phyloP scores from a whole-genome alignment of 2,329 filamentous ascomycete genomes.

The Nigrospora osmanthi region DNA sequence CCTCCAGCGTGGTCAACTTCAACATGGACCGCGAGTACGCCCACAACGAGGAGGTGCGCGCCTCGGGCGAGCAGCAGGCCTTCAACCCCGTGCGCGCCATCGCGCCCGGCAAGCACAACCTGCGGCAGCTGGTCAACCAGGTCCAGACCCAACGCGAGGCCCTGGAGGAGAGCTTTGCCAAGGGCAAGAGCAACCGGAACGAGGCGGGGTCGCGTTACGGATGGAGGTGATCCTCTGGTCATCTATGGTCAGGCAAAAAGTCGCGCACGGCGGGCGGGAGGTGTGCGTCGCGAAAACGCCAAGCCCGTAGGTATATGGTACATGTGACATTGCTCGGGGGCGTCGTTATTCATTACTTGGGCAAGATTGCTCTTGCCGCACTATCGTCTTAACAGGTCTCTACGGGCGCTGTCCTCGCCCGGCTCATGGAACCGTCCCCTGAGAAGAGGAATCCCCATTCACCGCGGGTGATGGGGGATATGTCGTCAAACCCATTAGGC shows the following conservation, averaged over 20 bases:
- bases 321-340: too few species aligned
- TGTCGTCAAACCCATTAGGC: slow-evolving; percentile 53
- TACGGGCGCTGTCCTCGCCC: slow-evolving; percentile 38
- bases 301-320: too few species aligned
- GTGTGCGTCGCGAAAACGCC: too few species aligned
- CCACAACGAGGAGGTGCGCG: slow-evolving; percentile 71
- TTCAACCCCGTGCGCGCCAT: slow-evolving; percentile 80
- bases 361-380: too few species aligned
- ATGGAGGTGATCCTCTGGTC: slow-evolving; percentile 42
- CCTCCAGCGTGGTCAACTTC: slow-evolving; percentile 71
- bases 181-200: slow-evolving; percentile 68
- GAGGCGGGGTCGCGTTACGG: slow-evolving; percentile 81
- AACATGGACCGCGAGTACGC: slow-evolving; percentile 83
- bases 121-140: slow-evolving; percentile 80
- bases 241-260: too few species aligned
- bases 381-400: slow-evolving; percentile 36
- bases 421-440: slow-evolving; percentile 31
- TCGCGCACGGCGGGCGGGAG: too few species aligned
- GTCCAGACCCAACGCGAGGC: slow-evolving; percentile 78
- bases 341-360: too few species aligned
- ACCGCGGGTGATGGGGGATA: slow-evolving; percentile 52
- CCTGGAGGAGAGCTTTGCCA: slow-evolving; percentile 84
- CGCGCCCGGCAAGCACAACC: slow-evolving; percentile 80
- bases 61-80: slow-evolving; percentile 59
- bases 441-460: slow-evolving; percentile 57